Percentiles rank a stretch among this genome's conserved stretches.
phyloP scores from a whole-genome alignment of 2,329 filamentous ascomycete genomes.

The Fusarium denticulatum region DNA sequence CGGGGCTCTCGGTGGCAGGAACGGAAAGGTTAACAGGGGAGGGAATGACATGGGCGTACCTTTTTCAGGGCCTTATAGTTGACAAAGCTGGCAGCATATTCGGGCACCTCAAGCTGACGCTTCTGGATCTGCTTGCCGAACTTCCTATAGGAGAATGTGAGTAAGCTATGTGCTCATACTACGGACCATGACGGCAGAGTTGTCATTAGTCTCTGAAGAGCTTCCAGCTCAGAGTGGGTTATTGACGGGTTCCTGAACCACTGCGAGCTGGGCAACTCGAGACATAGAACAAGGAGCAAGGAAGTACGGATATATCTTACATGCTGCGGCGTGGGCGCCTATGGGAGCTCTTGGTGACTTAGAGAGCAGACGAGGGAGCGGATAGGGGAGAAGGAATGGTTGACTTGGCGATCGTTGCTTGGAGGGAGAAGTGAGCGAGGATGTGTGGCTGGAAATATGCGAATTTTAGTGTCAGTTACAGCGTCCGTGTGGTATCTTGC shows the following conservation, averaged over 20 bases:
- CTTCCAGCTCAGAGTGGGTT: neutral
- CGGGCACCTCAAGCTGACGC: conserved; percentile 96
- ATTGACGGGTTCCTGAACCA: conserved; percentile 3
- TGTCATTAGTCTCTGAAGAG: neutral
- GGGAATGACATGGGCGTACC: conserved; percentile 62
- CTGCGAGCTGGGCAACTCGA: conserved; percentile 1
- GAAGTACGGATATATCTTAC: conserved; percentile 44
- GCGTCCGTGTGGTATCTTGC: conserved; percentile 26
- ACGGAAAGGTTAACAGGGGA: conserved; percentile 30
- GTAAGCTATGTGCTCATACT: conserved; percentile 7
- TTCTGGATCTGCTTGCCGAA: conserved; percentile 99
- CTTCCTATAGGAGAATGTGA: conserved; percentile 73
- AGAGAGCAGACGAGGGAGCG: conserved; percentile 22
- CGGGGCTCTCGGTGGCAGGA: conserved; percentile 32
- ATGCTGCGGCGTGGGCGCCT: conserved; percentile 47
- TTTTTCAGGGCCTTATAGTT: conserved; percentile 99
- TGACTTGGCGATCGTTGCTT: conserved; percentile 11
- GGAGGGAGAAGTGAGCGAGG: conserved; percentile 10
- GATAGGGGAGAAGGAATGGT: conserved; percentile 12
- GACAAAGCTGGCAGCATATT: conserved; percentile 99
- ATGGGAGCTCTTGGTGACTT: conserved; percentile 36
- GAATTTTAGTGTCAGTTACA: conserved; percentile 38
- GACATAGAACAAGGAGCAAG: conserved; percentile 2
- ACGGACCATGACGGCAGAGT: neutral
- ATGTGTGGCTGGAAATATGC: conserved; percentile 39